These are phyloP conservation scores for Spatholobus suberectus DNA, from an alignment of 306 rosid genomes.

Conservation along the genomic window DNA sequence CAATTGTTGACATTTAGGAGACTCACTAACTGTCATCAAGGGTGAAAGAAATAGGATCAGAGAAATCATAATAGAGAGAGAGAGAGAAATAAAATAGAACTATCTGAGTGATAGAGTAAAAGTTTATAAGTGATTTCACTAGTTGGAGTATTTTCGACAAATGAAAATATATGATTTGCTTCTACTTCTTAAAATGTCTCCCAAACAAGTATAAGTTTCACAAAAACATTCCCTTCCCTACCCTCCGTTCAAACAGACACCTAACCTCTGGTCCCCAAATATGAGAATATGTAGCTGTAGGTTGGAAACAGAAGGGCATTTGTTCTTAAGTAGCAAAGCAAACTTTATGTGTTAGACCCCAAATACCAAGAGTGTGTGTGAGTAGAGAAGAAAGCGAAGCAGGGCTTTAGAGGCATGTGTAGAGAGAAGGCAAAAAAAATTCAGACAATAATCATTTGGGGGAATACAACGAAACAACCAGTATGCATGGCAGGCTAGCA, in stretches of 20 bases:
- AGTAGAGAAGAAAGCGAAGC: not conserved
- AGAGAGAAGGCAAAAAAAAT: not conserved
- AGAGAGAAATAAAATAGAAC: not conserved
- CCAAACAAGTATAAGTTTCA: not conserved
- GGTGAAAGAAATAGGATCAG: not conserved
- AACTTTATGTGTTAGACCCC: too few species aligned
- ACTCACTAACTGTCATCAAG: not conserved
- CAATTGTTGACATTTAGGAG: not conserved
- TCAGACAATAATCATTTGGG: too few species aligned
- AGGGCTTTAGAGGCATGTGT: not conserved
- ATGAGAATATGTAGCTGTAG: too few species aligned
- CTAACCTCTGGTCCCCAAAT: too few species aligned
- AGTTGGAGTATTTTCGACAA: not conserved
- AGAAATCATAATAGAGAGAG: not conserved
- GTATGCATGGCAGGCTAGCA: not conserved
- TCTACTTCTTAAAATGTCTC: too few species aligned
- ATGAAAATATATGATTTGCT: too few species aligned
- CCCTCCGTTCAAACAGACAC: not conserved
- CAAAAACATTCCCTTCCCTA: not conserved
- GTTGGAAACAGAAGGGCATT: too few species aligned
- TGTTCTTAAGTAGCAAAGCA: not conserved
- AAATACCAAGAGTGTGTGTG: too few species aligned
- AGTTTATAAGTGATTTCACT: not conserved
- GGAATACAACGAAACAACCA: too few species aligned
- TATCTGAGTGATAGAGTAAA: too few species aligned